Evolutionary conservation across 2,329 filamentous ascomycete species (phyloP).

Genomic region (Epichloe sibirici): DNA sequence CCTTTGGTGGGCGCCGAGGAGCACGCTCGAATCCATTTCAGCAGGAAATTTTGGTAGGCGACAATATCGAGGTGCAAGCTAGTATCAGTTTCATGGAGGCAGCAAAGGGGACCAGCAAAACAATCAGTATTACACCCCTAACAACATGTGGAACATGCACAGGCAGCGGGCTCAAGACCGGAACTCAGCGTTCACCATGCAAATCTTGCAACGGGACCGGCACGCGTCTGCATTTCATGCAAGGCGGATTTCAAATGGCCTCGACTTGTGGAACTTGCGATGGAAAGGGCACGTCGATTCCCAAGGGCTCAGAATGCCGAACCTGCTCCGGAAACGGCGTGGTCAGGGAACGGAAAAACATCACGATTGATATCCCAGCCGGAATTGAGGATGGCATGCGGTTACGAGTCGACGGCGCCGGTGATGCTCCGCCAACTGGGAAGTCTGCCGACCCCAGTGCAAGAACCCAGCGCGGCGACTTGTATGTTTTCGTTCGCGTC

Average conservation of each 20-base stretch:
- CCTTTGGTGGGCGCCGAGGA: slow-evolving; percentile 41
- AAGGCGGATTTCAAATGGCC: slow-evolving; percentile 91
- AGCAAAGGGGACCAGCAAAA: slow-evolving; percentile 79
- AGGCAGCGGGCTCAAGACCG: slow-evolving; percentile 75
- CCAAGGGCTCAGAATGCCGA: slow-evolving; percentile 68
- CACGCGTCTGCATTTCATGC: slow-evolving; percentile 75
- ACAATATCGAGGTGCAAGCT: slow-evolving; percentile 89
- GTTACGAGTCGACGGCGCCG: slow-evolving; percentile 70
- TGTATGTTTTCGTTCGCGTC: slow-evolving; percentile 84
- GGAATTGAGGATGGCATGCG: slow-evolving; percentile 97
- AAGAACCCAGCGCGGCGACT: slow-evolving; percentile 65
- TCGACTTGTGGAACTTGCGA: slow-evolving; percentile 75
- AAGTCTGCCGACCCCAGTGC: slow-evolving; percentile 49
- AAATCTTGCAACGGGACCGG: slow-evolving; percentile 77
- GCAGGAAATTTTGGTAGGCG: slow-evolving; percentile 75
- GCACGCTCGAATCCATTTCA: slow-evolving; percentile 54
- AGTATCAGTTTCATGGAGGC: slow-evolving; percentile 94
- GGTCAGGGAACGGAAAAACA: slow-evolving; percentile 67
- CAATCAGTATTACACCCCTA: slow-evolving; percentile 75
- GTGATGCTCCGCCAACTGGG: slow-evolving; percentile 73
- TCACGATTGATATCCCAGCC: slow-evolving; percentile 83
- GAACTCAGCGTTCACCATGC: slow-evolving; percentile 61
- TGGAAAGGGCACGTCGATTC: slow-evolving; percentile 64
- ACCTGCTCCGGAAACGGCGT: slow-evolving; percentile 76
- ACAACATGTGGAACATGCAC: slow-evolving; percentile 71